These are phyloP conservation scores for Leccinellum luteum DNA, from an alignment of 768 basidiomycete species.

Conservation along the genomic window DNA sequence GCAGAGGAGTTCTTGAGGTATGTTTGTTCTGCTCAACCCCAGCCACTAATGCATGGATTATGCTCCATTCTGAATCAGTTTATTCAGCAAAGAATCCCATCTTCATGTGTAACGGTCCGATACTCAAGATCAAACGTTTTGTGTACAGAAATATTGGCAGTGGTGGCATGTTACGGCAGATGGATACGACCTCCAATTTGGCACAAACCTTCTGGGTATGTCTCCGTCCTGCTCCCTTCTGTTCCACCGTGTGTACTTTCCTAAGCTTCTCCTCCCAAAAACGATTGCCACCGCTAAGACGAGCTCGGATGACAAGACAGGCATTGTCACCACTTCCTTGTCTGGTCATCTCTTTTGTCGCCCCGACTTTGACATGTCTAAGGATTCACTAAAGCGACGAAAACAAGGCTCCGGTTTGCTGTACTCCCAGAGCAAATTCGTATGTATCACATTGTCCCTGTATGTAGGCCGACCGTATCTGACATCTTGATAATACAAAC, in stretches of 20 bases:
- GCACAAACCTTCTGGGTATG: conserved; percentile 52
- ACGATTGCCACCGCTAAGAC: conserved; percentile 40
- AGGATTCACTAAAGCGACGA: conserved; percentile 32
- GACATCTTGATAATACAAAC: background rate
- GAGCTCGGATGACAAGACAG: conserved; percentile 40
- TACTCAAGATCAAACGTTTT: background rate
- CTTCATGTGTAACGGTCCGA: conserved; percentile 42
- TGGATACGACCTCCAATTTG: conserved; percentile 58
- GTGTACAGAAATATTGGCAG: conserved; percentile 24
- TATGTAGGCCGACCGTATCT: background rate
- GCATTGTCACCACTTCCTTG: conserved; percentile 49
- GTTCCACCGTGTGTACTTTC: conserved; percentile 37
- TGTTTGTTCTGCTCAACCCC: background rate
- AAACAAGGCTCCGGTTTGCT: conserved; percentile 14
- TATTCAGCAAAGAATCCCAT: conserved; percentile 40
- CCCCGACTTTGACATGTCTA: conserved; percentile 42
- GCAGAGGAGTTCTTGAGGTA: conserved; percentile 33
- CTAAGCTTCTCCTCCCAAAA: conserved; percentile 48
- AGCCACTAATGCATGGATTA: background rate
- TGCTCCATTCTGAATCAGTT: background rate
- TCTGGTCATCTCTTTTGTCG: conserved; percentile 31
- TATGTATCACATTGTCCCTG: conserved; percentile 13
- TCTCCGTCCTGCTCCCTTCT: background rate
- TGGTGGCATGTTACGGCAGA: conserved; percentile 50
- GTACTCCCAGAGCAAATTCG: conserved; percentile 46